Evolutionary conservation across 345 rosid genomes (phyloP).

Genomic region (Cardamine chenopodiifolia): DNA sequence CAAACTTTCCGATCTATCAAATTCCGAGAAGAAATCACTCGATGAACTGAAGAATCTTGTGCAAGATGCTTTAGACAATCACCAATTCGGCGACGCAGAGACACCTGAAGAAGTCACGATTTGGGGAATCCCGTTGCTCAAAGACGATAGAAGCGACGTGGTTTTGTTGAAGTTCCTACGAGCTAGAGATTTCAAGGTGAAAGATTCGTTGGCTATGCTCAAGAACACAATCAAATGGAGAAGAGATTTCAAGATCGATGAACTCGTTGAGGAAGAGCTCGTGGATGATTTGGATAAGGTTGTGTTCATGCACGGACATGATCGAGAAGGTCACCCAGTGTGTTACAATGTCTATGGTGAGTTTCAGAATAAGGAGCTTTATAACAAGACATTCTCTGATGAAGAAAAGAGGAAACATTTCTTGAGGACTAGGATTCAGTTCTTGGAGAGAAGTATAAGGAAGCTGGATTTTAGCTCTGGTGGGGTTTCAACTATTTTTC

Average conservation of each 20-base stretch:
- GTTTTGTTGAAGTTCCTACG: slow-evolving; percentile 75
- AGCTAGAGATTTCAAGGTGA: slow-evolving; percentile 86
- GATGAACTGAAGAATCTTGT: slow-evolving; percentile 56
- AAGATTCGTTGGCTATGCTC: slow-evolving; percentile 75
- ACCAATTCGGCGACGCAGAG: slow-evolving; percentile 37
- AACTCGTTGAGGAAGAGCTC: slow-evolving; percentile 64
- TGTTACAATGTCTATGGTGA: slow-evolving; percentile 92
- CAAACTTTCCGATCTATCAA: slow-evolving; percentile 61
- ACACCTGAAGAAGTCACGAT: slow-evolving; percentile 58
- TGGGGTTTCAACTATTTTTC: slow-evolving; percentile 74
- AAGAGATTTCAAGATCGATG: slow-evolving; percentile 67
- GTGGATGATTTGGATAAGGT: slow-evolving; percentile 85
- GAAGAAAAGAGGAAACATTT: slow-evolving; percentile 74
- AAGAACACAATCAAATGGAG: slow-evolving; percentile 78
- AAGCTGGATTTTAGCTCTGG: slow-evolving; percentile 84
- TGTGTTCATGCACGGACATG: slow-evolving; percentile 86
- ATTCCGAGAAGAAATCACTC: slow-evolving; percentile 52
- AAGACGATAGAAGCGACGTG: slow-evolving; percentile 77
- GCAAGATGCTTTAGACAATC: slow-evolving; percentile 45
- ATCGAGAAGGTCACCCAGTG: slow-evolving; percentile 81
- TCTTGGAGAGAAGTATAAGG: slow-evolving; percentile 85
- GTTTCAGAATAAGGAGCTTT: slow-evolving; percentile 85
- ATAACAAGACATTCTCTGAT: slow-evolving; percentile 69
- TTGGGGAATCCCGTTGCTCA: slow-evolving; percentile 78
- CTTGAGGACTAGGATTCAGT: slow-evolving; percentile 84